Base-by-base conservation (phyloP, 2,329 filamentous ascomycete genomes). In the Botrytis tulipae region DNA sequence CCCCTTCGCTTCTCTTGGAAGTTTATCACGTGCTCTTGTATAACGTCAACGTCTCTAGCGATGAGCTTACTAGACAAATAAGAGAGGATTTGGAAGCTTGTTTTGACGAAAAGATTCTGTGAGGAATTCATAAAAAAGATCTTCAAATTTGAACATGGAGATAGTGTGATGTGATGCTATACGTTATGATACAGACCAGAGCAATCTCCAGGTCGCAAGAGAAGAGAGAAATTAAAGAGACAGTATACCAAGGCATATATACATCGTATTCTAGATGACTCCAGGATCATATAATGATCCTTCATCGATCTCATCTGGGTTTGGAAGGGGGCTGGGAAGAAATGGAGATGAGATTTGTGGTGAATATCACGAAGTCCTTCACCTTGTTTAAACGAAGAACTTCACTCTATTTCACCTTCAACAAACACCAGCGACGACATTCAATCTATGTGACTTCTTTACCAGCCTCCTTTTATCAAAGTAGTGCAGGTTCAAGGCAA, bases 261-360 rank as follows among this genome's bases (percentile, higher is more conserved):
- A 57, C 12, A 29, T 16, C 10, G 8, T 4, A 18, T 32, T 1
- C 9, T 22, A 25, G 3, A 32, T 57, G 1, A 42, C 2, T 40
- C 6, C 4, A 42, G 20, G 18, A 0, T 1, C 10, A 9, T 37
- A 20, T 25, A 10, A 22, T 20, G 1, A 14, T 22, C 1, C 25
- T 40, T 22, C 6, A 16, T 67, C 10, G 5, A 42, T 2, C 29
- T 57, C 9, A 3, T 16, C 10, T 32, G 25, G 6, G 18, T 57
- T 29, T 32, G 6, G 10, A 20, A 57, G 35, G 35, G 35, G n/a
- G n/a, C 37, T 57, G 35, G 35, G 35, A 42, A 32, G 37, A 25
- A 37, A 69, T 32, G n/a, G 20, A 29, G 35, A 44, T 57, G n/a
- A 9, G 35, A 69, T 57, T 37, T 29, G 18, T 16, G 18, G 66